Evolutionary conservation across 2,329 filamentous ascomycete genomes (phyloP).

Genomic region (Talaromyces marneffei): DNA sequence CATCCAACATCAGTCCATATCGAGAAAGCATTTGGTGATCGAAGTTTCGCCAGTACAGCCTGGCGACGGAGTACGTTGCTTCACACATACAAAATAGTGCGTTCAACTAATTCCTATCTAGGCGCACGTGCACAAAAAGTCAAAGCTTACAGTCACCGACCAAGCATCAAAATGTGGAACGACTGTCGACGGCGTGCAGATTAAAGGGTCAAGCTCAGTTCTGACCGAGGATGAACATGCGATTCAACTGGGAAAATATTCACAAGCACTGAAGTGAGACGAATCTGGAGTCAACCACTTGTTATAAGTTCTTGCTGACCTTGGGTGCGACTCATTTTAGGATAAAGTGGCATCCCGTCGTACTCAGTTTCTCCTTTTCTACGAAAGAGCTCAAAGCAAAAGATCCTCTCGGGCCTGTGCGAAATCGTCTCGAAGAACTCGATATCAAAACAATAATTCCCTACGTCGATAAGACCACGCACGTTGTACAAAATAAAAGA

Average conservation of each 20-base stretch:
- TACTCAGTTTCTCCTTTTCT: conserved; percentile 75
- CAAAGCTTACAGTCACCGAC: conserved; percentile 69
- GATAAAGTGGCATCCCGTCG: conserved; percentile 70
- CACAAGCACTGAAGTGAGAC: conserved; percentile 45
- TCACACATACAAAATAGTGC: neutral
- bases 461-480: conserved; percentile 71
- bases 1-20: conserved; percentile 76
- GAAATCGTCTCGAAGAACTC: conserved; percentile 66
- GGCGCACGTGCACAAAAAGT: conserved; percentile 60
- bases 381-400: conserved; percentile 61
- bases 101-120: conserved; percentile 27
- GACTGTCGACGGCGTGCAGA: conserved; percentile 63
- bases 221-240: conserved; percentile 56
- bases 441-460: conserved; percentile 79
- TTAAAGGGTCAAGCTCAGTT: conserved; percentile 56
- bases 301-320: neutral
- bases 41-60: conserved; percentile 60
- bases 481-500: conserved; percentile 81
- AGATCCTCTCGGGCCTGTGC: conserved; percentile 58
- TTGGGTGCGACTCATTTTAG: conserved; percentile 37
- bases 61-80: conserved; percentile 57
- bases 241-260: conserved; percentile 67
- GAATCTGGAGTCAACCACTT: neutral
- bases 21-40: conserved; percentile 79
- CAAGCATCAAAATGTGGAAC: conserved; percentile 81